These are phyloP conservation scores for Cutaneotrichosporon sp. DNA, from an alignment of 1,284 basidiomycete genomes.

Conservation along the genomic window DNA sequence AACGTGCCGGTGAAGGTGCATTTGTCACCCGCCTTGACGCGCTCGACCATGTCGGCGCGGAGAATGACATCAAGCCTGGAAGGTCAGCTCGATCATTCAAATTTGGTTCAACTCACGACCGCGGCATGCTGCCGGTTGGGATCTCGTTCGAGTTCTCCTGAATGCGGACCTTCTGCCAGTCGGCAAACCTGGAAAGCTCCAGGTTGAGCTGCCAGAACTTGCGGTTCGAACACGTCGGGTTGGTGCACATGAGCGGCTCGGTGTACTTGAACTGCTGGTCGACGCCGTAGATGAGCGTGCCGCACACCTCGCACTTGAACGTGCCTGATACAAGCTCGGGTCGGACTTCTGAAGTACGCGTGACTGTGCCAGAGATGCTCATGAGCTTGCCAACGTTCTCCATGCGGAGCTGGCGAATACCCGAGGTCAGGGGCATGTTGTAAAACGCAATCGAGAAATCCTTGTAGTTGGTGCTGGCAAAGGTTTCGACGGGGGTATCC, in stretches of 20 bases:
- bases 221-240: slow-evolving; percentile 87
- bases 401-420: slow-evolving; percentile 91
- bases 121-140: slow-evolving; percentile 97
- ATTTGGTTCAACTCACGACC: slow-evolving; percentile 50
- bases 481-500: slow-evolving; percentile 28
- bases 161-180: slow-evolving; percentile 99
- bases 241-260: slow-evolving; percentile 92
- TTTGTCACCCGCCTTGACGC: slow-evolving; percentile 98
- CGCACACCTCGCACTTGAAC: slow-evolving; percentile 87
- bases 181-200: slow-evolving; percentile 92
- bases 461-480: slow-evolving; percentile 61
- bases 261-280: slow-evolving; percentile 99
- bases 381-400: slow-evolving; percentile 88
- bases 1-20: slow-evolving; percentile 97
- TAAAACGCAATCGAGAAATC: slow-evolving; percentile 97
- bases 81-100: slow-evolving; percentile 28
- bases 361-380: slow-evolving; percentile 94
- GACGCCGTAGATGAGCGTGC: slow-evolving; percentile 81
- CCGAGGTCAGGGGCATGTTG: slow-evolving; percentile 86
- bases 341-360: slow-evolving; percentile 92
- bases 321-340: slow-evolving; percentile 92
- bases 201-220: slow-evolving; percentile 89
- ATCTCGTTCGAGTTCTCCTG: slow-evolving; percentile 99
- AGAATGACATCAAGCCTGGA: slow-evolving; percentile 89
- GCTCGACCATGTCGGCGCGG: slow-evolving; percentile 89